Evolutionary conservation across 2,329 filamentous ascomycete species (phyloP), one percentile per base, ranked within the genome.

Genomic region (Botrytis deweyae): DNA sequence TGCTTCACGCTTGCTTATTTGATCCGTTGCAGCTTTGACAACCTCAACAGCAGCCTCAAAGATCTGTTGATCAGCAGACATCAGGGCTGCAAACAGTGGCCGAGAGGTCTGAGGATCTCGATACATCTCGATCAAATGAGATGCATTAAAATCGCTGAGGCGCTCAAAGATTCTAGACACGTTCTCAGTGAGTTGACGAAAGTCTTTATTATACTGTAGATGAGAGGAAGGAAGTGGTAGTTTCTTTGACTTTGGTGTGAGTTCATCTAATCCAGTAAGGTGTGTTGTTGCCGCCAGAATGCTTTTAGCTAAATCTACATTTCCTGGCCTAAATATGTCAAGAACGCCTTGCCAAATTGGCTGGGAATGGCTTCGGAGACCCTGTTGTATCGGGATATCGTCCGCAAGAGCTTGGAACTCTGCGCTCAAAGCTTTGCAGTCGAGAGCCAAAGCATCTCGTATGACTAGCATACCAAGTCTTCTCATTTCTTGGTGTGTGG

Each of bases 11-110:
- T 88, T 86, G 33, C 83, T 84, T 49, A 85, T 81, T 81, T 97
- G 90, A 14, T 88, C 88, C 52, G 93, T 96, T 78, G 95, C 89
- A 52, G 90, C 90, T 82, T 97, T 97, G 76, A 98, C 88, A 42
- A 98, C 85, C 77, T 94, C 92, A 10, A 95, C 88, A 1, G 93
- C 91, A 25, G 93, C 92, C 80, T 95, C 91, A 75, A 93, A 94
- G 49, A 96, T 91, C 74, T 90, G 88, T 73, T 92, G 86, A 77
- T 97, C 91, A 25, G 93, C 93, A 62, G 94, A 94, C 73, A 98
- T 90, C 10, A 98, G 88, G 29, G 93, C 88, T 7, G 92, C 91
- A 64, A 97, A 89, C 61, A 97, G 87, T 55, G 93, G 89, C 76
- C 91, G 90, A 74, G 93, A 92, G 10, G 91, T 91, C 61, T 89